Base-by-base conservation (phyloP, 345 rosid species). In the Xanthoceras sorbifolium region DNA sequence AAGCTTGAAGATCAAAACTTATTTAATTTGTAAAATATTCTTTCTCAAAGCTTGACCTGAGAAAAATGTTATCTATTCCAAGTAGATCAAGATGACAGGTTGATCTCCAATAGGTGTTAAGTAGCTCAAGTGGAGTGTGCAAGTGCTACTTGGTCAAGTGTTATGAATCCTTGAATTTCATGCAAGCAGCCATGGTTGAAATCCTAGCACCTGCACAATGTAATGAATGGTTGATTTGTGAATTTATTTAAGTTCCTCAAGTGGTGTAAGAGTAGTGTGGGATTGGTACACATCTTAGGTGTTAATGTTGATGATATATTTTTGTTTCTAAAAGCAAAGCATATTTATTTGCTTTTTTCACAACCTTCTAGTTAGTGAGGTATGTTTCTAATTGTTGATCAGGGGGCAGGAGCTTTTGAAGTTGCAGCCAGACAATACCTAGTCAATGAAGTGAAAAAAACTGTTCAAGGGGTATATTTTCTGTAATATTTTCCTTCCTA, bases 401-500 rank as follows among this genome's bases (percentile, higher is more conserved):
- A 92, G 99, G 99, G 99, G 68, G 99, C 99, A 4, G 98, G 97
- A 80, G 97, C 99, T 67, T 96, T 96, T 86, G 99, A 96, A 87
- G 88, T 94, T 78, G 97, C 98, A 60, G 97, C 98, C 25, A 92
- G 98, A 81, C 97, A 94, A 59, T 77, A 90, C 87, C 85, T 96
- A 34, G 79, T 91, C 73, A 90, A 86, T 79, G 97, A 92, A 85
- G 93, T 96, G 63, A 93, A 94, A 86, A 96, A 91, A 87, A 93
- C 90, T 23, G 97, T 96, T 73, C 79, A 92, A 85, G 98, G 99
- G 98, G 98, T 96, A 90, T 72, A 36, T 42, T 9, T 55, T 78
- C 32, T 38, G 12, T 34, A 32, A 17, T 22, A 54, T 74, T 8
- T 79, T 54, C 36, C 23, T 26, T 1, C 29, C 22, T 70, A 11